Base-by-base conservation (phyloP, 371 early-diverging fungal genomes). In the Saksenaea vasiformis region DNA sequence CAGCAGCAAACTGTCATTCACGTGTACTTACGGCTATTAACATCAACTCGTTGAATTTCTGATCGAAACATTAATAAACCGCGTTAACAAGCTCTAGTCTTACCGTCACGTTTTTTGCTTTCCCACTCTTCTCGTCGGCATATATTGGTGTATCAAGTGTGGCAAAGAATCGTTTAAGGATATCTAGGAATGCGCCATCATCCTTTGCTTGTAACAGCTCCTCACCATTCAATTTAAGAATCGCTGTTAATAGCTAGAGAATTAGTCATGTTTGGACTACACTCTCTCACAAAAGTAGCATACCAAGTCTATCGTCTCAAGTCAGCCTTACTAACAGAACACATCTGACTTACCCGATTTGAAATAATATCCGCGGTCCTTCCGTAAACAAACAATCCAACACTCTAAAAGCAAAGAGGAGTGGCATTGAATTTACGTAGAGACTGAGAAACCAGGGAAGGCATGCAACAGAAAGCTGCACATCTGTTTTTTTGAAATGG, bases 401-500 rank as follows among this genome's bases (percentile, higher is more conserved):
- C 5, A 98, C 89, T 19, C 98, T 81, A 63, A 96, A 84, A 1
- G 96, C 93, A 70, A 90, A 94, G 3, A 87, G 66, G 15, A 98
- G 71, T 10, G 98, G 96, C 87, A 98, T 90, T 1, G 95, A 91
- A 76, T 96, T 97, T 76, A 97, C 90, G 68, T 90, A 98, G 34
- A 98, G 76, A 51, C 95, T 93, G 57, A 98, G 80, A 75, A 98
- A 96, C 98, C 98, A 97, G 4, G 97, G 96, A 54, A 98, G 69
- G 62, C 94, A 96, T 3, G 95, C 96, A 2, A 97, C 94, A 0
- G 97, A 95, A 7, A 98, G 85, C 73, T 97, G 96, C 34, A 98
- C 94, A 71, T 96, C 96, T 27, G 88, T 82, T 65, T 87, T 85
- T 54, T 90, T 90, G 36, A 95, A 87, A 72, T 95, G 95, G 3